Percentiles rank a stretch among this genome's conserved stretches.
Evolutionary conservation across 768 basidiomycete species (phyloP).

Genomic region (Rhodosporidiobolus odoratus): DNA sequence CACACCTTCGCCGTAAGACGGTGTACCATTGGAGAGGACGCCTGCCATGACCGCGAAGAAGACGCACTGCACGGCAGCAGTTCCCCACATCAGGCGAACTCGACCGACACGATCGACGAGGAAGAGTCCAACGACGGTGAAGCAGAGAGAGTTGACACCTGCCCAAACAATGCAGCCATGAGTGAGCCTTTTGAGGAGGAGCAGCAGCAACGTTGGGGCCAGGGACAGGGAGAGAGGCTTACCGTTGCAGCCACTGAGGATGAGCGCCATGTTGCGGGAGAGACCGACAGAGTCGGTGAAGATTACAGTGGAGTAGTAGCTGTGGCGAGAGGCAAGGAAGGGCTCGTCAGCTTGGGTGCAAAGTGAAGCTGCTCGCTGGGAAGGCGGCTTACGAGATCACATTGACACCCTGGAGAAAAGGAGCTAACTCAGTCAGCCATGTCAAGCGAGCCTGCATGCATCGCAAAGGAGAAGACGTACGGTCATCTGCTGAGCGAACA

Average conservation of each 20-base stretch:
- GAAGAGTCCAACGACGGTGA: constrained; percentile 5
- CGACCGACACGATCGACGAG: constrained; percentile 19
- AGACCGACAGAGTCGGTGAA: constrained; percentile 9
- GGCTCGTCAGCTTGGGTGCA: not conserved
- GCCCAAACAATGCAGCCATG: too few relatives aligned
- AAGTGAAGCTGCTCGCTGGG: too few relatives aligned
- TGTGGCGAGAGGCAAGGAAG: not conserved
- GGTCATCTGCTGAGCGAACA: constrained; percentile 2
- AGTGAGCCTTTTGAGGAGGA: constrained; percentile 1
- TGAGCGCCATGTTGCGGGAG: not conserved
- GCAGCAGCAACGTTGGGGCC: not conserved
- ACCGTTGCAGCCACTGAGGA: constrained; percentile 9
- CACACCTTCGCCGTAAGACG: constrained; percentile 3
- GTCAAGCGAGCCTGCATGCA: too few relatives aligned
- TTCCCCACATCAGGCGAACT: constrained; percentile 3
- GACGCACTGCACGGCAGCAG: not conserved
- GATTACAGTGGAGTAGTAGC: constrained; percentile 11
- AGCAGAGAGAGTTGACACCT: not conserved
- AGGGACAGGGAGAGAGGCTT: too few relatives aligned
- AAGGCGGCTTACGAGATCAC: not conserved
- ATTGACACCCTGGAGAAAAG: not conserved
- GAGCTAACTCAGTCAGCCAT: too few relatives aligned
- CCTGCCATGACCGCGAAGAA: constrained; percentile 12
- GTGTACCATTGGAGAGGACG: not conserved
- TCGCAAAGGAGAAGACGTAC: not conserved